Evolutionary conservation across 176 grass and related monocot genomes (phyloP), one percentile per base, ranked within the genome.

Genomic region (Themeda triandra): DNA sequence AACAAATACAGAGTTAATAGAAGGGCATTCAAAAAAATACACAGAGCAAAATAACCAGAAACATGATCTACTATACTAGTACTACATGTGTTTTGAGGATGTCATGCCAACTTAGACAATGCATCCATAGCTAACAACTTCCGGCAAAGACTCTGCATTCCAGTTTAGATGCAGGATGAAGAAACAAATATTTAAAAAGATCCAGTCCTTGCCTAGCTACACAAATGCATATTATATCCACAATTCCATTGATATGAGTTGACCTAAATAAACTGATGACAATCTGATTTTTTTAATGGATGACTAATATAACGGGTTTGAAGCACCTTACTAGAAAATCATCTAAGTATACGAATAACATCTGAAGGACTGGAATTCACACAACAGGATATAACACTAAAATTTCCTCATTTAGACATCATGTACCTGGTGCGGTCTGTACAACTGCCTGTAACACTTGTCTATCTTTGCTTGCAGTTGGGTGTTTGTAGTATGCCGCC

Each of bases 401-500:
- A 83, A 77, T 67, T 73, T 80, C 40, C 73, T 59, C 24, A 74
- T 62, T 62, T 74, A 39, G 75, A 66, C n/a, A 45, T 79, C 37
- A 86, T 83, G 35, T 90, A 96, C 96, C 96, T 86, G 91, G 89
- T 78, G 88, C 89, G 65, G 84, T 63, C 63, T 94, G 96, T 67
- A 96, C 88, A 88, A 91, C 85, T 81, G 86, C 73, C 84, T 94
- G 96, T 73, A 99, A 84, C 28, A 91, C 92, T 82, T 99, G 91
- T 62, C 91, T 88, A 65, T 99, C 96, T 79, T 93, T 95, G 81
- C 56, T 91, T 72, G 93, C 88, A 82, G 76, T 83, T 68, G 88
- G 88, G 82, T 89, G 84, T 89, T 92, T 99, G 78, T 92, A 94
- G 86, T 94, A 99, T 66, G 96, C 93, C 78, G 91, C 89, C 78